Base-by-base conservation (phyloP, 768 basidiomycete genomes). In the Galerina sulciceps region DNA sequence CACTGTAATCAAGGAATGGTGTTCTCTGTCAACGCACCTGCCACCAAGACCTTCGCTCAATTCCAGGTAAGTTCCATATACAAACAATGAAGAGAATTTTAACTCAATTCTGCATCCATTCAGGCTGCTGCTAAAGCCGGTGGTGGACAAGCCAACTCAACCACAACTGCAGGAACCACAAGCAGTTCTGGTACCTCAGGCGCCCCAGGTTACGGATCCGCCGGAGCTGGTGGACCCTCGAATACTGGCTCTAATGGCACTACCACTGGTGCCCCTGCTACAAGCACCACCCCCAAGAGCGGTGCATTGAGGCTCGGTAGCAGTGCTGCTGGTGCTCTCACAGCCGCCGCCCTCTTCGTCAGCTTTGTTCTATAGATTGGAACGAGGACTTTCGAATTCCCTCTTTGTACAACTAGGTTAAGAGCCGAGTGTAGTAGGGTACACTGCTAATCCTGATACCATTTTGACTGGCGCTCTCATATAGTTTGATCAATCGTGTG, bases 1-100 rank as follows among this genome's bases (percentile, higher is more conserved):
- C 84, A 85, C 68, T 88, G 86, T 67, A 57, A 72, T 34, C 23
- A 46, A 5, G 85, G 85, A 62, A 86, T 86, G 85, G 86, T 88
- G 46, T 86, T 88, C 70, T 80, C 85, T 20, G 70, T 86, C 31
- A 86, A 86, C 67, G 79, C 81, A 11, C 79, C 76, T 13, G 67
- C 75, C 5, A 67, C 71, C 18, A 83, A 82, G 74, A 77, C 70
- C 48, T 85, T 81, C 60, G 75, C 66, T 1, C 71, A 70, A 20
- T 88, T 81, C 81, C 77, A 81, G 73, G 78, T 73, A 70, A 51
- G 55, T 23, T 11, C 11, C 23, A 38, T 31, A 17, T 36, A 1
- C 14, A 37, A 18, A 52, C 26, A 31, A 4, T 31, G 26, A 31
- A 31, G 26, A 5, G 26, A 31, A 31, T 8, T 31, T 31, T 4